These are phyloP conservation scores for Calonectria pteridis DNA, from an alignment of 2,329 filamentous ascomycete species.

Conservation along the genomic window DNA sequence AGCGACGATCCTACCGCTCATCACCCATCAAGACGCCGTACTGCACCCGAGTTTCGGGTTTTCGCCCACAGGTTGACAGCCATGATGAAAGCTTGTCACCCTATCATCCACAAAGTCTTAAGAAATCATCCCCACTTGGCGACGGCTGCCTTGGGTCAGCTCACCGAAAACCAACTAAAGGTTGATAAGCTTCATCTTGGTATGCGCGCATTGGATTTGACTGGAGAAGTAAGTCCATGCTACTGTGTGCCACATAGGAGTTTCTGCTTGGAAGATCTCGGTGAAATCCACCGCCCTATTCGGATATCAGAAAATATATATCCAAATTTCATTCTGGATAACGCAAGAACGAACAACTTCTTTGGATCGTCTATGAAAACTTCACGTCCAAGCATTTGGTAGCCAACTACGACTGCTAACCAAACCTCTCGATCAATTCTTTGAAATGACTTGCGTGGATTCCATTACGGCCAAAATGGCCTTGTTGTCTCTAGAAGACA, in stretches of 20 bases:
- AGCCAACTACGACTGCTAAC: no score
- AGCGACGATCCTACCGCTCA: not conserved
- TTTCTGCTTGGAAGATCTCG: not conserved
- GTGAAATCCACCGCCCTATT: not conserved
- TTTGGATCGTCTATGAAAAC: no score
- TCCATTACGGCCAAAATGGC: no score
- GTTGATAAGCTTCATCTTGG: not conserved
- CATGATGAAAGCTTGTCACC: not conserved
- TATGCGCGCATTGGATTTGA: not conserved
- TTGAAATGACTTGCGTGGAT: no score
- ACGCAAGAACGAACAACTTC: no score
- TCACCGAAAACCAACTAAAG: not conserved
- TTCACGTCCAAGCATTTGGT: no score
- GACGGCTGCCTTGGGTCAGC: not conserved
- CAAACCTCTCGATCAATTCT: no score
- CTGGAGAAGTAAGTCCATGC: not conserved
- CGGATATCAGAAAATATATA: not conserved
- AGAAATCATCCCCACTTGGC: not conserved
- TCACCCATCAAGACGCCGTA: not conserved
- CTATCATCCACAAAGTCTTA: not conserved
- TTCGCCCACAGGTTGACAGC: not conserved
- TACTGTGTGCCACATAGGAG: not conserved
- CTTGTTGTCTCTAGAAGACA: no score
- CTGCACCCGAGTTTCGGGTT: not conserved
- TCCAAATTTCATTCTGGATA: not conserved